phyloP scores from a whole-genome alignment of 2,329 filamentous ascomycete species.

The Cladosporium sp. region DNA sequence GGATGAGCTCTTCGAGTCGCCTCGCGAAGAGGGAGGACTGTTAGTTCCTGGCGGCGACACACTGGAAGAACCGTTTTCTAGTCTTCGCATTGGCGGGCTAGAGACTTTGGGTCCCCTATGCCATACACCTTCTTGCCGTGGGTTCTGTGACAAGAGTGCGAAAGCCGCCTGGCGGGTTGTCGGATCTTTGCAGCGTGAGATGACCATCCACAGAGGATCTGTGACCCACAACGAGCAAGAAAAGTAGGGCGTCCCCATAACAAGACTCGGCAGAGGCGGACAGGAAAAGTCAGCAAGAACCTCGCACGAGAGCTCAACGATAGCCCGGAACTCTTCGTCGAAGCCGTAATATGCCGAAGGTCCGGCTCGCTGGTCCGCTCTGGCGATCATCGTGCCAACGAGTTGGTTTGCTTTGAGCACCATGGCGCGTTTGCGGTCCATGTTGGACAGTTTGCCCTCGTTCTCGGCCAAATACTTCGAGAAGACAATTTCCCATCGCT shows the following conservation, averaged over 20 bases:
- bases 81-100: neutral
- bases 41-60: neutral
- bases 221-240: conserved; percentile 38
- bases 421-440: conserved; percentile 37
- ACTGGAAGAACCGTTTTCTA: neutral
- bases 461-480: conserved; percentile 30
- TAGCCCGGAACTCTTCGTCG: conserved; percentile 36
- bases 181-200: conserved; percentile 35
- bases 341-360: conserved; percentile 35
- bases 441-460: conserved; percentile 30
- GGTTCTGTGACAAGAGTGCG: conserved; percentile 35
- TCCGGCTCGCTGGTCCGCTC: conserved; percentile 35
- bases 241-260: conserved; percentile 34
- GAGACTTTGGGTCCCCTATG: conserved; percentile 30
- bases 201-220: conserved; percentile 38
- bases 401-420: conserved; percentile 39
- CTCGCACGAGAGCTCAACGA: conserved; percentile 35
- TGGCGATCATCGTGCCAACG: conserved; percentile 35
- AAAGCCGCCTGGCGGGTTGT: conserved; percentile 36
- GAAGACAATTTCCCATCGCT: conserved; percentile 34
- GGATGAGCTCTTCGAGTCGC: neutral
- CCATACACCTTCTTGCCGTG: conserved; percentile 37
- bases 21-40: neutral
- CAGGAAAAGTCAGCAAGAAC: conserved; percentile 36
- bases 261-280: conserved; percentile 34